Evolutionary conservation across 768 basidiomycete species (phyloP), one percentile per base, ranked within the genome.

Genomic region (Paxillus rubicundulus): DNA sequence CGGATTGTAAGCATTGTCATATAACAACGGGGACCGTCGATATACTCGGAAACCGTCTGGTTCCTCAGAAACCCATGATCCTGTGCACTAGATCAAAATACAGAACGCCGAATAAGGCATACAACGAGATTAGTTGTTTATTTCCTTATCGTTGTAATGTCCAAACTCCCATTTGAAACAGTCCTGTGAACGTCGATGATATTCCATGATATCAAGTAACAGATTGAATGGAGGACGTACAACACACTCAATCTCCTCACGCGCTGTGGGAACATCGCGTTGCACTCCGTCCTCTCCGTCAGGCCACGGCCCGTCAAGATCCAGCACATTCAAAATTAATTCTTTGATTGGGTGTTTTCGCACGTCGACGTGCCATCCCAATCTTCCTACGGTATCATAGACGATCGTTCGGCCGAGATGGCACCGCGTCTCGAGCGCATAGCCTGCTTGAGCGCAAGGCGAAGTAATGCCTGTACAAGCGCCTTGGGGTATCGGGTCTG

Each of bases 91-190:
- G 49, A 50, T n/a, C n/a, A 30, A 30, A 24, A 33, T 42, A 34
- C 21, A 50, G 40, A 13, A 18, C 4, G 30, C 5, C 21, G 5
- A 17, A 17, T n/a, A 45, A 38, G 7, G 13, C 18, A 36, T 9
- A 20, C 18, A 36, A 9, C 12, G 9, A 38, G 2, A 20, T 33
- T 34, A 52, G 20, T 7, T 20, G 13, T 30, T 41, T 38, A 17
- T 34, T 27, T 37, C 41, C 12, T 52, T 32, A 40, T 70, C 56
- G 57, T 75, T 73, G 69, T 71, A 80, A 47, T 76, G 65, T 7
- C 79, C 77, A 49, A 88, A 90, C 52, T 87, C 82, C 88, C 88
- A 89, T 60, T 85, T 86, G 68, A 72, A 85, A 68, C 88, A 89
- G 52, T 89, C 88, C 87, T 89, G 59, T 8, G 53, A 51, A 43